Conservation (phyloP, 768 basidiomycete species). For the Suillus spraguei region DNA sequence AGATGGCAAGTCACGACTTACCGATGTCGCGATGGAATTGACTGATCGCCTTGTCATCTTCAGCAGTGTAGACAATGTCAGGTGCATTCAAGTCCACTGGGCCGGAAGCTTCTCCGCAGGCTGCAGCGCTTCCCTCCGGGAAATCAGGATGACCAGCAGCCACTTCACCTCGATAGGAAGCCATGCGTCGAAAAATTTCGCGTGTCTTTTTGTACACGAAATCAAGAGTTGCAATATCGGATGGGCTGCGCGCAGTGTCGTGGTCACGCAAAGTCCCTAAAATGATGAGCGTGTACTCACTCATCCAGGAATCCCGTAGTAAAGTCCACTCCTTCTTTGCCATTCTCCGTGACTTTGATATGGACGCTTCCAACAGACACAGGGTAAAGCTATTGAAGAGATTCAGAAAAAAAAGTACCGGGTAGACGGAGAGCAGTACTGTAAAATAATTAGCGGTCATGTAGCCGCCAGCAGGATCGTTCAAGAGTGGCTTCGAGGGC, state of each 20-base stretch:
- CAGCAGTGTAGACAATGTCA: slow-evolving; percentile 33
- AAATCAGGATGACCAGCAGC: slow-evolving; percentile 25
- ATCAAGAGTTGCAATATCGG: slow-evolving; percentile 27
- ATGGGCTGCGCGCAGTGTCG: slow-evolving; percentile 15
- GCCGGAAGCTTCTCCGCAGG: slow-evolving; percentile 18
- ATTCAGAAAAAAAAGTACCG: no score
- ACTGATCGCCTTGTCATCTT: slow-evolving; percentile 39
- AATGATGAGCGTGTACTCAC: no score
- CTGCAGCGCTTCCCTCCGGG: slow-evolving; percentile 29
- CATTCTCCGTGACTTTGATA: no score
- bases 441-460: no score
- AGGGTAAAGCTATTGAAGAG: no score
- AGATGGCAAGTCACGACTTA: slow-evolving; percentile 11
- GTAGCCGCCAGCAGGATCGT: no score
- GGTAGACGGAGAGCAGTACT: no score
- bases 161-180: slow-evolving; percentile 41
- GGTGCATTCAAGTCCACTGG: slow-evolving; percentile 30
- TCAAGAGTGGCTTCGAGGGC: no score
- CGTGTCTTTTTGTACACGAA: slow-evolving; percentile 30
- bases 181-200: slow-evolving; percentile 42
- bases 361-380: no score
- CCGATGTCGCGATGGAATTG: slow-evolving; percentile 24
- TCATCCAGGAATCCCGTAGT: no score
- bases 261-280: neutral
- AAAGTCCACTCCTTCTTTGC: no score